Evolutionary conservation across 2,329 filamentous ascomycete species (phyloP).

Genomic region (Paecilomyces fulvus): DNA sequence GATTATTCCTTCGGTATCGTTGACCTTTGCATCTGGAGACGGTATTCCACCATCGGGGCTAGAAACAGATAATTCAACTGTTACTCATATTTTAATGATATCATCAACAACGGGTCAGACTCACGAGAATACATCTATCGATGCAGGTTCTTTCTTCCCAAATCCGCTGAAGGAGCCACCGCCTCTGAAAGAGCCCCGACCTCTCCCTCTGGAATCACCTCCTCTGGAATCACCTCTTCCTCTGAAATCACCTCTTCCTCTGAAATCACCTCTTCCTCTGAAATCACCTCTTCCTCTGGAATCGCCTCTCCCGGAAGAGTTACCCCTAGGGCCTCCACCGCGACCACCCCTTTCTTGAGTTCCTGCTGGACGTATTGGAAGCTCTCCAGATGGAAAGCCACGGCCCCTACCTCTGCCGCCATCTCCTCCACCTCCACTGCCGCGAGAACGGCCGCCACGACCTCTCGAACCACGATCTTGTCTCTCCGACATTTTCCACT

Average conservation of each 20-base stretch:
- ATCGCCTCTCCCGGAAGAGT: conserved; percentile 13
- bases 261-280: conserved; percentile 19
- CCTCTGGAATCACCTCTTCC: conserved; percentile 14
- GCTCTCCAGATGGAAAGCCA: conserved; percentile 4
- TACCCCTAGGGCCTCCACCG: conserved; percentile 10
- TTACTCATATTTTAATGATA: background rate
- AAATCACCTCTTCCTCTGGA: conserved; percentile 5
- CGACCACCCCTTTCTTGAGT: conserved; percentile 11
- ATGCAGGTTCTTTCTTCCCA: background rate
- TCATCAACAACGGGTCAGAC: background rate
- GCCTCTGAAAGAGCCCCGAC: conserved; percentile 13
- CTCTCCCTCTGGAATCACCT: conserved; percentile 16
- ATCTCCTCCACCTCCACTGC: conserved; percentile 16
- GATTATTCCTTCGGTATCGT: conserved; percentile 19
- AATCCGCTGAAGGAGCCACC: background rate
- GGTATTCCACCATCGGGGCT: conserved; percentile 15
- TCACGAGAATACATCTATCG: background rate
- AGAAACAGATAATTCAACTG: background rate
- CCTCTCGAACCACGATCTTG: conserved; percentile 11
- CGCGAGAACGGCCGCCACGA: conserved; percentile 12
- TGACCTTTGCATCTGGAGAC: conserved; percentile 14
- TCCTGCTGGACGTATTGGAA: conserved; percentile 8
- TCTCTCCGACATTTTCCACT: background rate
- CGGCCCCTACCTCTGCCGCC: conserved; percentile 19
- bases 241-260: conserved; percentile 2